Evolutionary conservation across 345 rosid genomes (phyloP), one percentile per base, ranked within the genome.

Genomic region (Camelina laxa): DNA sequence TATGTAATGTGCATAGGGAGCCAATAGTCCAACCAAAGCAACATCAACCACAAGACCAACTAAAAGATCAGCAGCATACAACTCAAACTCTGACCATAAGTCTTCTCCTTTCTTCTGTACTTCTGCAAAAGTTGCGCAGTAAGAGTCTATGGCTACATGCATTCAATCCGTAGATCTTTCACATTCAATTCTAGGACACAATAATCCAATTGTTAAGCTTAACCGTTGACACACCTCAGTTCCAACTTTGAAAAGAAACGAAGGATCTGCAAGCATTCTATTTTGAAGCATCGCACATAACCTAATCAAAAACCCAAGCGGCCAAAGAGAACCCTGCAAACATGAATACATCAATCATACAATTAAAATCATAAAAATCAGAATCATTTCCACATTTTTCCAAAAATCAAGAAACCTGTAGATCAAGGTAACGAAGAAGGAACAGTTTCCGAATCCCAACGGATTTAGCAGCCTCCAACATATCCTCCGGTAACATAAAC

Each of bases 1-100:
- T n/a, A n/a, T n/a, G n/a, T n/a, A n/a, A n/a, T n/a, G 97, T 49
- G 91, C 96, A 86, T 91, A 90, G 0, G 97, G 98, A 51, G 98
- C 98, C 75, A 94, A 79, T 86, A 94, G 85, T 44, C 95, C 93
- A 65, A 94, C 97, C 82, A 94, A 86, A 71, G 98, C 98, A 67
- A 91, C 72, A 73, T 88, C 89, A 65, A 94, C 93, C 38, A 86
- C 98, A 54, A 88, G 65, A 67, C 98, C 98, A 66, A 94, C 97
- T 83, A 90, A 86, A 77, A 90, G 88, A 84, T 91, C 96, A 47
- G 98, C 97, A 10, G 81, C 85, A 79, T 87, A 94, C 83, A 94
- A 78, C 81, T 94, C 96, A 83, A 94, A 91, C 83, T 94, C 98
- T 10, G 93, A 73, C 98, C 98, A 94, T 80, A 94, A 94, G 74